These are phyloP conservation scores for Trichoderma guizhouense DNA, from an alignment of 2,329 filamentous ascomycete genomes.

Conservation along the genomic window DNA sequence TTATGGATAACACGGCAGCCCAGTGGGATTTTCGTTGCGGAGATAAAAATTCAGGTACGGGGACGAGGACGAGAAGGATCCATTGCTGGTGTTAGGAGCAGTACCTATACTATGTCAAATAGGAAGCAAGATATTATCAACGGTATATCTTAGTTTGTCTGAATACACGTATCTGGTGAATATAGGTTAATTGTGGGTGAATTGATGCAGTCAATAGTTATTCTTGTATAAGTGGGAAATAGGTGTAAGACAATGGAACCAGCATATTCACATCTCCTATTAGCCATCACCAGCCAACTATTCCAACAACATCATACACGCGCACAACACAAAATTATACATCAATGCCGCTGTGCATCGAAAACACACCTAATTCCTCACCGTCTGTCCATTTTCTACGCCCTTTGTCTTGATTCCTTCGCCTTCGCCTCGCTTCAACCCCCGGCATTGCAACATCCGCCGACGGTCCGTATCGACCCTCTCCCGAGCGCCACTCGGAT, in stretches of 20 bases:
- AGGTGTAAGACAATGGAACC: neutral
- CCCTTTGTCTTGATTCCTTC: neutral
- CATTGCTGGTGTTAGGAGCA: neutral
- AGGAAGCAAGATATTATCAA: no score
- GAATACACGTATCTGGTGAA: neutral
- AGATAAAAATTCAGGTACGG: neutral
- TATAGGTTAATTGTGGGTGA: neutral
- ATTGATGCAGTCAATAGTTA: neutral
- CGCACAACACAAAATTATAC: neutral
- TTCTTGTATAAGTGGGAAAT: neutral
- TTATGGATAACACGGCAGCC: neutral
- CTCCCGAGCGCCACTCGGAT: neutral
- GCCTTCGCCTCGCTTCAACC: no score
- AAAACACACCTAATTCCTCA: neutral
- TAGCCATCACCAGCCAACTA: no score
- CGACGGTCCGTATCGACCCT: slow-evolving; percentile 2
- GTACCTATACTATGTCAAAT: no score
- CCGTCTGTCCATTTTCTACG: neutral
- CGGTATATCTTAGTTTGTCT: no score
- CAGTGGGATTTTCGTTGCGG: neutral
- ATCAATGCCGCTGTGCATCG: neutral
- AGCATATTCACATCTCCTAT: neutral
- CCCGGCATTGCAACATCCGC: slow-evolving; percentile 2
- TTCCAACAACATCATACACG: neutral
- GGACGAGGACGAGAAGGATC: neutral